Base-by-base conservation (phyloP, 1,284 basidiomycete genomes). In the Anthracocystis walkeri region DNA sequence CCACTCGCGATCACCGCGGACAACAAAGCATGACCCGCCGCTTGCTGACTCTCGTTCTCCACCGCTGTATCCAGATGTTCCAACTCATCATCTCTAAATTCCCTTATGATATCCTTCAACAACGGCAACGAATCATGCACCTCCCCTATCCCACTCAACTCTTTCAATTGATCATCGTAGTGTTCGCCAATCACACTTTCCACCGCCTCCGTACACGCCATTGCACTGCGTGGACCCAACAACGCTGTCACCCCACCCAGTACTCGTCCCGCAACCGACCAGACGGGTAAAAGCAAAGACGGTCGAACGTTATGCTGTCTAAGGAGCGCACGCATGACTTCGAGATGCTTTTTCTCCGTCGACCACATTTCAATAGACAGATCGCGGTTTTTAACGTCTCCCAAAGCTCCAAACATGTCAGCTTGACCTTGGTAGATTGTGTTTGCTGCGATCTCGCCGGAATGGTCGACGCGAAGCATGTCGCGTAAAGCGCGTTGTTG, bases 141-240 rank as follows among this genome's bases (percentile, higher is more conserved):
- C 18, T 66, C 61, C 27, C 60, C 71, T 12, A 82, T 80, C 0
- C 50, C 53, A 10, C 53, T 44, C 6, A 84, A 62, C 54, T 81
- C 79, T 20, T 66, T 72, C 7, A 84, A 38, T 66, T 84, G 82
- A 41, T 97, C 94, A 85, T 97, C 94, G 81, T 98, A 98, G 85
- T 98, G 95, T 85, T 98, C 95, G 29, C 95, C 95, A 61, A 98
- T 98, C 53, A 95, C 94, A 0, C 94, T 97, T 86, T 98, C 95
- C 5, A 98, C 95, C 0, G 95, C 95, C 85, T 98, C 95, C 0
- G 95, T 98, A 80, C 95, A 97, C 2, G 95, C 95, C 95, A 98
- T 98, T 1, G 95, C 95, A 7, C 94, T 94, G 77, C 97, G 91
- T 80, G 91, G 92, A 18, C 95, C 93, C 89, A 97, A 89, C 20